Evolutionary conservation across 208 protist species (phyloP).

Genomic region (Leishmania aethiopica): DNA sequence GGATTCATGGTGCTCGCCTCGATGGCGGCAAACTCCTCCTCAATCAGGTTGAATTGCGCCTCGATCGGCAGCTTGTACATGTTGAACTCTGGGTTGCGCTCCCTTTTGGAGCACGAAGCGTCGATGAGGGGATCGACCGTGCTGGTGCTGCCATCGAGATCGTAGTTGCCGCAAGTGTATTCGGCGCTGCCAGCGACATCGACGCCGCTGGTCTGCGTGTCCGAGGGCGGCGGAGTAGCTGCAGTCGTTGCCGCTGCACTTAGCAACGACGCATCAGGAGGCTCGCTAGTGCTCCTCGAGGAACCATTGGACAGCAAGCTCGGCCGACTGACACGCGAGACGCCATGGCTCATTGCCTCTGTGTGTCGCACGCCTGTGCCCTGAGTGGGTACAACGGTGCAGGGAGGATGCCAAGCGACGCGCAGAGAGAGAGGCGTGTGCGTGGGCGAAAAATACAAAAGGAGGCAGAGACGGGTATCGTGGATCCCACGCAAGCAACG

Average conservation of each 20-base stretch:
- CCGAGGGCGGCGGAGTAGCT: neutral
- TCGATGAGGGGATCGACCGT: neutral
- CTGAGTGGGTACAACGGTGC: neutral
- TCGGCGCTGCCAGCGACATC: neutral
- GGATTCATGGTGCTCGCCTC: conserved; percentile 49
- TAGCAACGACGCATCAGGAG: neutral
- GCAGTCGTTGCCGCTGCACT: neutral
- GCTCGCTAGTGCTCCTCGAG: neutral
- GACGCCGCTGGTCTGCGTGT: neutral
- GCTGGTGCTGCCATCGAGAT: neutral
- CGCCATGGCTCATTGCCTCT: conserved; percentile 2
- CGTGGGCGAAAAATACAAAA: neutral
- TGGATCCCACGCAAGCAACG: neutral
- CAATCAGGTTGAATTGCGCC: conserved; percentile 42
- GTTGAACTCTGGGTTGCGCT: conserved; percentile 36
- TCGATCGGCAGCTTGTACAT: conserved; percentile 35
- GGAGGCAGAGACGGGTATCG: too few species aligned
- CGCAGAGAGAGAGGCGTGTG: neutral
- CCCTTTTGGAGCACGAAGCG: neutral
- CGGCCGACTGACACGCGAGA: neutral
- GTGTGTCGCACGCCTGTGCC: neutral
- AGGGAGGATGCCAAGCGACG: neutral
- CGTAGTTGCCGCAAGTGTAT: conserved; percentile 9
- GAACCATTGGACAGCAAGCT: neutral
- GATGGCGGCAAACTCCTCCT: conserved; percentile 52